These are phyloP conservation scores for Lactuca saligna DNA, from an alignment of 129 eudicot species.

Conservation along the genomic window DNA sequence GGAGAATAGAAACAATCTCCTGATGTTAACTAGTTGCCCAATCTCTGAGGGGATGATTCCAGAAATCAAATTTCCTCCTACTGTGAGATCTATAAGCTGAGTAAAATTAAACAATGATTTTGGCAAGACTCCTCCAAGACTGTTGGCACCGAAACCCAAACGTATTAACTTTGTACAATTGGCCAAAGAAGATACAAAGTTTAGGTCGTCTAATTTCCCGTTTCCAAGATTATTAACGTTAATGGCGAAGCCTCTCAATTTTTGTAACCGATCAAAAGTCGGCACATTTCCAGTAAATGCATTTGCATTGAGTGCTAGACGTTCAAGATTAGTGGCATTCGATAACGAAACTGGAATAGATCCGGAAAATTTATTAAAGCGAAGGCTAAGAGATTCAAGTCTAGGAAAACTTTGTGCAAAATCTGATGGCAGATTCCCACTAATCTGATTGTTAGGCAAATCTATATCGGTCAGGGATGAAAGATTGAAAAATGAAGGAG, in stretches of 20 bases:
- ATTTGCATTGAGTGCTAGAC: neutral
- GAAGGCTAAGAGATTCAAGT: neutral
- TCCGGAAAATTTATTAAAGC: neutral
- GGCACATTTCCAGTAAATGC: conserved; percentile 20
- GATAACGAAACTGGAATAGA: conserved; percentile 16
- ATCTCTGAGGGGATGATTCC: conserved; percentile 26
- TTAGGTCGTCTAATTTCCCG: conserved; percentile 8
- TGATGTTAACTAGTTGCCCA: conserved; percentile 12
- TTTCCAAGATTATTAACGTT: neutral
- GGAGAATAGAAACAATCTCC: neutral
- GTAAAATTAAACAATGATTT: conserved; percentile 13
- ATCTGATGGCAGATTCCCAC: conserved; percentile 25
- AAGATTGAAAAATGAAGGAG: conserved; percentile 22
- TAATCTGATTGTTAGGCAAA: conserved; percentile 11
- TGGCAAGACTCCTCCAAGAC: conserved; percentile 29
- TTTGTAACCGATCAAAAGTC: conserved; percentile 3
- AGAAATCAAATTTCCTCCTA: neutral
- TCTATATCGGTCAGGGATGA: conserved; percentile 13
- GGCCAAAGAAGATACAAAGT: conserved; percentile 23
- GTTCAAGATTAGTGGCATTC: conserved; percentile 14
- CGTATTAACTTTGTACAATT: neutral
- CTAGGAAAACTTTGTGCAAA: conserved; percentile 12
- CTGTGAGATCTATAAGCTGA: neutral
- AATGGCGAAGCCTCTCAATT: neutral
- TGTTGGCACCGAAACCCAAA: neutral